A percentile compares a stretch with the other conserved stretches of the same genome.
Evolutionary conservation across 177 flowering plant genomes (phyloP).

Genomic region (Vitis hybrid): DNA sequence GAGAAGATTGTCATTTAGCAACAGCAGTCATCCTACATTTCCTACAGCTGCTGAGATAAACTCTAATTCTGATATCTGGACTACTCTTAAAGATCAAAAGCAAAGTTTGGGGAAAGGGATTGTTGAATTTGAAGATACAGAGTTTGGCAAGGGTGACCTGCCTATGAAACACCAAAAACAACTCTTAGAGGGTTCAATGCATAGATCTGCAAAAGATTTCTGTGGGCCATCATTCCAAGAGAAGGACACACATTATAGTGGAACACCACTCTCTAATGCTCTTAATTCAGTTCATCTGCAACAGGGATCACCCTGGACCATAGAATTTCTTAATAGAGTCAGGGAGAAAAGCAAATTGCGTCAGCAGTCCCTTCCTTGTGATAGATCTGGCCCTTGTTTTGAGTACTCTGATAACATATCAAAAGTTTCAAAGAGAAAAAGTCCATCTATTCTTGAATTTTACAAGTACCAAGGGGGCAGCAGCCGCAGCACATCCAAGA

Average conservation of each 20-base stretch:
- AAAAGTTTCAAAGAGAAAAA: conserved; percentile 58
- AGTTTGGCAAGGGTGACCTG: conserved; percentile 18
- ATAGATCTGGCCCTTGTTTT: conserved; percentile 28
- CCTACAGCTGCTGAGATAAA: conserved; percentile 37
- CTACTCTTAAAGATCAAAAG: conserved; percentile 23
- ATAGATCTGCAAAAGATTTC: conserved; percentile 24
- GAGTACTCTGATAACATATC: conserved; percentile 29
- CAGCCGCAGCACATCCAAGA: conserved; percentile 43
- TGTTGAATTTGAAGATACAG: conserved; percentile 14
- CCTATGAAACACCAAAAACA: conserved; percentile 17
- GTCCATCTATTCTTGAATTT: conserved; percentile 78
- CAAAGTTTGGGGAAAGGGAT: conserved; percentile 18
- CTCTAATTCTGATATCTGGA: conserved; percentile 31
- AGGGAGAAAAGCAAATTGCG: conserved; percentile 68
- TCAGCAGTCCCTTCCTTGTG: conserved; percentile 43
- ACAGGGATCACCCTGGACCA: conserved; percentile 84
- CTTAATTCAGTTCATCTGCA: conserved; percentile 40
- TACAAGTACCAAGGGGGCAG: conserved; percentile 70
- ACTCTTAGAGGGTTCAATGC: conserved; percentile 21
- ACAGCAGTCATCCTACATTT: conserved; percentile 28
- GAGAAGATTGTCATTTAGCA: conserved; percentile 41
- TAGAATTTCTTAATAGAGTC: conserved; percentile 80
- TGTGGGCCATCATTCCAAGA: conserved; percentile 21
- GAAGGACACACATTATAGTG: conserved; percentile 27
- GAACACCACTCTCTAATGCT: conserved; percentile 59